Evolutionary conservation across 1,284 basidiomycete genomes (phyloP), one percentile per base, ranked within the genome.

Genomic region (Malassezia globosa): DNA sequence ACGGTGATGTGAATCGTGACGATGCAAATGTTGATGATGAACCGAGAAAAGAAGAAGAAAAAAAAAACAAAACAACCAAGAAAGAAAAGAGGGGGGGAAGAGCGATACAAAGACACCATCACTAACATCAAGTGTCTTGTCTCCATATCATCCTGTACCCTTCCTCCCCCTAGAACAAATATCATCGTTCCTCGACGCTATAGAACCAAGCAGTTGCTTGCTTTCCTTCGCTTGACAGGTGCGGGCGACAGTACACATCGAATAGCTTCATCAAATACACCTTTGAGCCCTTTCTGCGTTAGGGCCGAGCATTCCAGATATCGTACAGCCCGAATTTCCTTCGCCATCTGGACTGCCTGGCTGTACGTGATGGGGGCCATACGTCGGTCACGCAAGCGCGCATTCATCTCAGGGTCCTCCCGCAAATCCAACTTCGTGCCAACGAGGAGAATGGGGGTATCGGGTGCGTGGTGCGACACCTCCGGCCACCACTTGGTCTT

Each of bases 351-450:
- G 33, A 87, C 82, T 48, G 88, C 92, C 76, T 95, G 85, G 42
- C 81, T 77, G 54, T 92, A 97, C 58, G 82, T 79, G 68, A 97
- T 94, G 33, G 94, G 92, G 46, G 82, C 80, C 84, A 94, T 92
- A 66, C 90, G 82, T 60, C 94, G 80, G 70, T 96, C 94, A 61
- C 87, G 78, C 61, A 97, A 77, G 75, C 89, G 92, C 72, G 89
- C 84, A 58, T 94, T 83, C 31, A 87, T 90, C 46, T 79, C 79
- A 13, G 80, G 84, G 74, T 97, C 94, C 73, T 97, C 92, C 63
- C 94, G 84, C 67, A 99, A 77, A 77, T 97, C 94, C 57, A 96
- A 79, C 77, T 97, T 97, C 48, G 94, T 99, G 22, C 94, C 94
- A 45, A 99, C 90, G 49, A 99, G 78, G 60, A 99, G 85, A 61